Base-by-base conservation (phyloP, 192 early-diverging fungal genomes). In the Mortierella claussenii region DNA sequence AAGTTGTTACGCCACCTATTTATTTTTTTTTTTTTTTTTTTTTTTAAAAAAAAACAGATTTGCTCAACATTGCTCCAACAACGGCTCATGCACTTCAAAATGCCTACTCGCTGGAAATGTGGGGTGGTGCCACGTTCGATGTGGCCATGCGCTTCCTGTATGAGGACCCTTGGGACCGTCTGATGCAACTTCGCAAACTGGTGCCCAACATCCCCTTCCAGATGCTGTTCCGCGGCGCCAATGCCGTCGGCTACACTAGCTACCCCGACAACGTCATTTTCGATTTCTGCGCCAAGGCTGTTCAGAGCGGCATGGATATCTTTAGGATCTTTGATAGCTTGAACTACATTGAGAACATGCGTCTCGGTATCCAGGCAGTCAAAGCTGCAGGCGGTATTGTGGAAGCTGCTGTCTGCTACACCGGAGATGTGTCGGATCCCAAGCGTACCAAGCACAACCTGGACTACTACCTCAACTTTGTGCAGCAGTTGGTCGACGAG, bases 111-210 rank as follows among this genome's bases (percentile, higher is more conserved):
- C 83, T 97, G 20, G 97, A 98, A 83, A 93, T 90, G 83, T 98
- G 97, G 97, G 97, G 97, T 51, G 97, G 97, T 33, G 97, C 97
- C 18, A 98, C 97, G 0, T 98, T 98, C 75, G 97, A 98, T 74
- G 97, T 98, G 30, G 89, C 95, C 0, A 88, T 98, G 89, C 92
- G 97, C 44, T 98, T 98, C 88, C 85, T 98, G 68, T 88, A 93
- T 66, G 97, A 98, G 79, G 95, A 96, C 80, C 97, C 97, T 24
- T 98, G 97, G 97, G 95, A 97, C 65, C 89, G 97, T 57, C 83
- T 98, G 68, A 88, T 88, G 50, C 83, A 85, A 44, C 82, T 98
- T 63, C 94, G 97, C 43, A 79, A 87, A 40, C 83, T 95, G 31
- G 94, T 96, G 34, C 97, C 97, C 71, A 97, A 97, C 81, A 88